phyloP scores from a whole-genome alignment of 2,329 filamentous ascomycete genomes.

The Verticillium alfalfae region DNA sequence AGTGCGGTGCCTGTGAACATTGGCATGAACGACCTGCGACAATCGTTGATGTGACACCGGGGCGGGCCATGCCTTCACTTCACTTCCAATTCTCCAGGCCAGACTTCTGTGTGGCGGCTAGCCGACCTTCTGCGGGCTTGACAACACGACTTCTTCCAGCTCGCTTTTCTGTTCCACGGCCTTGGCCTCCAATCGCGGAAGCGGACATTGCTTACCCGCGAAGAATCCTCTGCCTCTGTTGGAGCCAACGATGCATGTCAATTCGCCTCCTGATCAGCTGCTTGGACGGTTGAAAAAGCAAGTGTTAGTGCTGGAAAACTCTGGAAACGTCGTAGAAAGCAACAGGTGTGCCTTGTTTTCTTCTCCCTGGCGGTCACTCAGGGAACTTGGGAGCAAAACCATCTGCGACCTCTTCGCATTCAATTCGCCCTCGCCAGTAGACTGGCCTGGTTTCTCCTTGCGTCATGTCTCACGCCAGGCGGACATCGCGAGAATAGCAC shows the following conservation, averaged over 20 bases:
- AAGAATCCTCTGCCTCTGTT: neutral
- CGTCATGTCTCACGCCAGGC: neutral
- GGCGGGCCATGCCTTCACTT: no score
- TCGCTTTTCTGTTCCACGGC: neutral
- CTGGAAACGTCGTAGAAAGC: neutral
- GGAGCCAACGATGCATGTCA: neutral
- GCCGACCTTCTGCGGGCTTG: neutral
- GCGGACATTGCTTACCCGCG: neutral
- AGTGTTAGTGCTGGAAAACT: neutral
- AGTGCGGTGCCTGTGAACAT: no score
- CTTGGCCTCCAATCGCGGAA: neutral
- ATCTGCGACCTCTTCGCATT: neutral
- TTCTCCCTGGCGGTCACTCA: neutral
- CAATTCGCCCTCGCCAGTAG: neutral
- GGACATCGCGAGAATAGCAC: neutral
- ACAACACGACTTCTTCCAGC: neutral
- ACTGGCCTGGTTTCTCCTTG: neutral
- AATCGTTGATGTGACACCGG: neutral
- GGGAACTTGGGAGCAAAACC: neutral
- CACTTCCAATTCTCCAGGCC: neutral
- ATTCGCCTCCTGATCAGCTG: neutral
- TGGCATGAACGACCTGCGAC: neutral
- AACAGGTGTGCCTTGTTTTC: neutral
- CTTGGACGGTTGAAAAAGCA: neutral
- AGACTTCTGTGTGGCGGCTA: neutral